Evolutionary conservation across 2,329 filamentous ascomycete species (phyloP).

Genomic region (Fusarium subglutinans): DNA sequence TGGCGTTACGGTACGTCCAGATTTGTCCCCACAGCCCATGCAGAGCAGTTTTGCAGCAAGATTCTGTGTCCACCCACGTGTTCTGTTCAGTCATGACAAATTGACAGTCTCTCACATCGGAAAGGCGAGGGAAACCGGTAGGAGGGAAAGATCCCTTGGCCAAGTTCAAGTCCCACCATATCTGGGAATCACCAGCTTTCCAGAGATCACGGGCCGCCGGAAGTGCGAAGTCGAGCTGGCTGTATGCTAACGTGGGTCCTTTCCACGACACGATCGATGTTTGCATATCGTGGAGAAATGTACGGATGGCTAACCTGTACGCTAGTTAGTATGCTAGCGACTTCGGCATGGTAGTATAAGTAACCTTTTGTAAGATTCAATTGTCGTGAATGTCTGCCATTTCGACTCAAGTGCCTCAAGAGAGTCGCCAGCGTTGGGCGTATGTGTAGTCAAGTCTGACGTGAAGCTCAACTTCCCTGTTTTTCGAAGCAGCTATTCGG

Average conservation of each 20-base stretch:
- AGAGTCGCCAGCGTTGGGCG: constrained; percentile 24
- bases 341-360: neutral
- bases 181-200: constrained; percentile 28
- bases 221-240: constrained; percentile 34
- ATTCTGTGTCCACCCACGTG: constrained; percentile 30
- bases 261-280: constrained; percentile 37
- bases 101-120: constrained; percentile 28
- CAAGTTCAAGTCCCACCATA: constrained; percentile 33
- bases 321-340: constrained; percentile 12
- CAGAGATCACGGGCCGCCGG: constrained; percentile 37
- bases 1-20: constrained; percentile 37
- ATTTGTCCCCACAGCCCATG: constrained; percentile 41
- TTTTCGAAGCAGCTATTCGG: constrained; percentile 33
- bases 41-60: constrained; percentile 29
- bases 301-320: constrained; percentile 32
- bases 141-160: constrained; percentile 12
- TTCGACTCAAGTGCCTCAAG: constrained; percentile 33
- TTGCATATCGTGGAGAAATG: constrained; percentile 39
- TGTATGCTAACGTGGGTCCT: constrained; percentile 34
- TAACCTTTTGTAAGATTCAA: constrained; percentile 40
- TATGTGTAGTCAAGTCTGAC: constrained; percentile 22
- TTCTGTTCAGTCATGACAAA: constrained; percentile 30
- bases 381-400: constrained; percentile 29
- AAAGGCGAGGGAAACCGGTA: constrained; percentile 26
- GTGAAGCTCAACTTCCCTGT: constrained; percentile 33